These are phyloP conservation scores for Oryza rufipogon DNA, from an alignment of 176 grass and related monocot genomes.

Conservation along the genomic window DNA sequence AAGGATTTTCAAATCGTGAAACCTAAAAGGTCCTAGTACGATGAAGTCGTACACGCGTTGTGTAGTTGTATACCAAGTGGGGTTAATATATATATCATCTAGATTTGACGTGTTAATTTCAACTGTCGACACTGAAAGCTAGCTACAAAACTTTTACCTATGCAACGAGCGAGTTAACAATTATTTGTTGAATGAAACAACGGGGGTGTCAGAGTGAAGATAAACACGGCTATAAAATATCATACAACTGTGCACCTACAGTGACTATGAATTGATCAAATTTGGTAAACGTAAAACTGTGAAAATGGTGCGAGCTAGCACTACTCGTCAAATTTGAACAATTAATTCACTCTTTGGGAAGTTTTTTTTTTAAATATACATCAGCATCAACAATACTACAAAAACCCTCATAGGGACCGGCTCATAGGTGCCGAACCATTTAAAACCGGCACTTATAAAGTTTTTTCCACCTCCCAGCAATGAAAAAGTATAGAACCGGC, in stretches of 20 bases:
- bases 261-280: not conserved
- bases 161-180: not conserved
- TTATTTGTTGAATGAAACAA: not conserved
- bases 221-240: not conserved
- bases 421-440: too few species aligned
- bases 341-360: too few species aligned
- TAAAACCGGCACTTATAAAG: too few species aligned
- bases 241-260: not conserved
- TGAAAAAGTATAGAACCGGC: too few species aligned
- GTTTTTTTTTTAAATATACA: too few species aligned
- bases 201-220: not conserved
- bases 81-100: not conserved
- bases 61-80: not conserved
- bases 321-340: not conserved
- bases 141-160: not conserved
- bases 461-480: too few species aligned
- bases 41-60: not conserved
- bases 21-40: not conserved
- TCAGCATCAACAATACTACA: too few species aligned
- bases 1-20: not conserved
- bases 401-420: too few species aligned
- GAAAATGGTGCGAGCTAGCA: not conserved
- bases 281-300: not conserved
- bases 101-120: not conserved
- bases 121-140: not conserved